Evolutionary conservation across 2,329 filamentous ascomycete species (phyloP), one percentile per base, ranked within the genome.

Genomic region (Fusarium nematophilum): DNA sequence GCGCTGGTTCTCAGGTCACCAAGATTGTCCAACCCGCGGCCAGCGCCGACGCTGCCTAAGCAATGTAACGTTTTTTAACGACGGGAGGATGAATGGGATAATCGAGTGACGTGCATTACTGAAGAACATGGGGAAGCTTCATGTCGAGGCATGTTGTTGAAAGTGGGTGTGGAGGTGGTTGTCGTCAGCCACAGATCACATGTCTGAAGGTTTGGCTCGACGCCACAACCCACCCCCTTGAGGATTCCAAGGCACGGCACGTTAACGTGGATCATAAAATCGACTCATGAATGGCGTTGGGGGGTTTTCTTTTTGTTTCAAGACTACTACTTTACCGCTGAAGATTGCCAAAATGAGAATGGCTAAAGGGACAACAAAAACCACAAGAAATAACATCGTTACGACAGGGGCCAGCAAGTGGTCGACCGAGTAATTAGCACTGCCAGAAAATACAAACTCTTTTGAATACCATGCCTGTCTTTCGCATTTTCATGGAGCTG

Each of bases 1-100:
- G 93, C 63, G 93, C 93, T 64, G 93, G 93, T 48, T 83, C 87
- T 69, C 93, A 97, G 79, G 86, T 91, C 56, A 97, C 93, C 67
- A 92, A 92, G 78, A 86, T 96, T 45, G 80, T 87, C 15, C 87
- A 92, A 75, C 92, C 93, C 37, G 86, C 91, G 50, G 87, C 89
- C 61, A 93, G 88, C 68, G 93, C 93, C 56, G 92, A 92, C 77
- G 92, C 93, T 62, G 93, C 93, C 70, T 94, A 72, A 78, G 57
- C 43, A 26, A 36, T 29, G 26, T 10, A 9, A 44, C 29, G 14
- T 33, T 33, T 34, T 43, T 57, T 53, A 54, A 63, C 44, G 61
- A 67, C 9, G 43, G 56, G 38, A 57, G 51, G 51, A 65, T 37
- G 38, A 60, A 57, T n/a, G 39, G 25, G 54, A 61, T 65, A 65